A percentile compares a stretch with the other conserved stretches of the same genome.
Conservation (phyloP, 2,329 filamentous ascomycete species). For the Pseudogymnoascus sp. region DNA sequence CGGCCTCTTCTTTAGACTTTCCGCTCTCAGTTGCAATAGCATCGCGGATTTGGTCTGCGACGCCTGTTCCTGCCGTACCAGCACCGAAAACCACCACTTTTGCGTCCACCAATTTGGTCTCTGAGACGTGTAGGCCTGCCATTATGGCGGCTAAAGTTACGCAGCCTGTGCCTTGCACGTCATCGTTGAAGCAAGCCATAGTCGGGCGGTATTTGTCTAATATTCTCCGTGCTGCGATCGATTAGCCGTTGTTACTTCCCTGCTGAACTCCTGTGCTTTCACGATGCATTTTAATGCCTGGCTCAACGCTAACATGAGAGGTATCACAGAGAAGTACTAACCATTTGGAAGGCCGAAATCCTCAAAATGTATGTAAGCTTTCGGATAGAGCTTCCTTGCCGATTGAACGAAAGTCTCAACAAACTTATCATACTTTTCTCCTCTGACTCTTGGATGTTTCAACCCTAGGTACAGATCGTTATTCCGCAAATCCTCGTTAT, state of each 20-base stretch:
- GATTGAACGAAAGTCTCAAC: slow-evolving; percentile 66
- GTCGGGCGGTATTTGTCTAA: slow-evolving; percentile 66
- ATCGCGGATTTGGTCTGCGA: slow-evolving; percentile 76
- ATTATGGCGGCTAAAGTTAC: slow-evolving; percentile 79
- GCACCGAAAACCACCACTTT: slow-evolving; percentile 71
- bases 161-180: slow-evolving; percentile 82
- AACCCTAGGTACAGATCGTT: slow-evolving; percentile 77
- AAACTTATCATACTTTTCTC: slow-evolving; percentile 67
- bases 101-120: slow-evolving; percentile 58
- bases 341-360: slow-evolving; percentile 75
- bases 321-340: slow-evolving; percentile 22
- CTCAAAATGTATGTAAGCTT: slow-evolving; percentile 81
- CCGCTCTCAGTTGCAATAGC: slow-evolving; percentile 63
- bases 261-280: slow-evolving; percentile 11
- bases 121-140: slow-evolving; percentile 63
- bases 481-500: slow-evolving; percentile 66
- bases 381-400: slow-evolving; percentile 63
- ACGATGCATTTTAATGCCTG: neutral
- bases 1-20: slow-evolving; percentile 65
- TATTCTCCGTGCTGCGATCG: slow-evolving; percentile 48
- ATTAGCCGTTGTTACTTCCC: neutral
- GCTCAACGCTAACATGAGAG: neutral
- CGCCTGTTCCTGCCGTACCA: slow-evolving; percentile 75
- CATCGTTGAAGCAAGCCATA: slow-evolving; percentile 84
- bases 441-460: slow-evolving; percentile 56